These are phyloP conservation scores for Rhododendron ovatum DNA, from an alignment of 148 eudicot species.

Conservation along the genomic window DNA sequence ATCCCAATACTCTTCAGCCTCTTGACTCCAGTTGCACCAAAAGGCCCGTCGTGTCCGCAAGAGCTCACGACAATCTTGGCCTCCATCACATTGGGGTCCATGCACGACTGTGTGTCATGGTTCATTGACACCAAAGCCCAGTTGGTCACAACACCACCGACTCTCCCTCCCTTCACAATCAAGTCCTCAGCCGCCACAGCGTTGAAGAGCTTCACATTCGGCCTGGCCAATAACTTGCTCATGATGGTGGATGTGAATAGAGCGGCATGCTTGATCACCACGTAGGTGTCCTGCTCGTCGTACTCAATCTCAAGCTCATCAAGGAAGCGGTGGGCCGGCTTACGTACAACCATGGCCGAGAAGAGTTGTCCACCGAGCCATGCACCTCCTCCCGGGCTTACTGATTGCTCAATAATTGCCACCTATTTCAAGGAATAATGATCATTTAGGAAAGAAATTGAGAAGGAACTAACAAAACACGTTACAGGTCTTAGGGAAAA, in stretches of 20 bases:
- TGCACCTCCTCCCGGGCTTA: slow-evolving; percentile 96
- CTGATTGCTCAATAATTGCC: slow-evolving; percentile 89
- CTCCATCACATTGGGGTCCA: slow-evolving; percentile 99
- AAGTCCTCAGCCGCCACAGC: slow-evolving; percentile 91
- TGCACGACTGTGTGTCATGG: slow-evolving; percentile 92
- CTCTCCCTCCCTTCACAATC: slow-evolving; percentile 76
- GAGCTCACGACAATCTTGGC: slow-evolving; percentile 89
- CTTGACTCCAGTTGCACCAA: slow-evolving; percentile 95
- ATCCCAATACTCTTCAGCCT: slow-evolving; percentile 77
- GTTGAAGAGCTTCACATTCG: slow-evolving; percentile 91
- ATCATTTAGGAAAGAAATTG: not conserved
- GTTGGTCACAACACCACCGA: slow-evolving; percentile 83
- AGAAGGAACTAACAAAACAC: not conserved
- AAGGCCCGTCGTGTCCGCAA: slow-evolving; percentile 94
- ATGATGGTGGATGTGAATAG: slow-evolving; percentile 90
- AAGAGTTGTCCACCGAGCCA: slow-evolving; percentile 97
- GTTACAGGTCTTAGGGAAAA: not conserved
- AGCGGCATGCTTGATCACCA: slow-evolving; percentile 89
- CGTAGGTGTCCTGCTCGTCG: slow-evolving; percentile 81
- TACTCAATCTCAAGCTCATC: slow-evolving; percentile 71
- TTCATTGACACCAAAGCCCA: slow-evolving; percentile 95
- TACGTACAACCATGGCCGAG: slow-evolving; percentile 94
- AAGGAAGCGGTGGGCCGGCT: slow-evolving; percentile 82
- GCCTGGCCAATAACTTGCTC: slow-evolving; percentile 69
- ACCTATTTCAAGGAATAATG: slow-evolving; percentile 15